Evolutionary conservation across 768 basidiomycete genomes (phyloP), one percentile per base, ranked within the genome.

Genomic region (Tricholoma saponaceum): DNA sequence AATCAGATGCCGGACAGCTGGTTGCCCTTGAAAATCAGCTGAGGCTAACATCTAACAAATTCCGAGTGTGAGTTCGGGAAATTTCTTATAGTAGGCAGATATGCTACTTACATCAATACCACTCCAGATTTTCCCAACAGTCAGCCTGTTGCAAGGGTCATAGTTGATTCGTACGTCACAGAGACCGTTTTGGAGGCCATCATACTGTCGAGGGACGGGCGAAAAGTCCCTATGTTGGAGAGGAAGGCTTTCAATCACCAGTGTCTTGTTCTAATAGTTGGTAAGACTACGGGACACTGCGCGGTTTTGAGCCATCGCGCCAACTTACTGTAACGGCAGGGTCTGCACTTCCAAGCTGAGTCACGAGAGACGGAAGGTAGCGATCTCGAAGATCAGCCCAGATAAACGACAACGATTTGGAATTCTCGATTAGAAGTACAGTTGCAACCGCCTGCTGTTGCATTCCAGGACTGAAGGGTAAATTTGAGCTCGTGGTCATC

Each of bases 391-490:
- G 76, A 67, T 80, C 74, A 60, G 73, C 62, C 83, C 83, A 85
- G 22, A 75, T 69, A 5, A 59, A 18, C 23, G 69, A 66, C 72
- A 83, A 79, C 1, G 68, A 66, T 32, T 72, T 70, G 0, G 83
- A 84, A 62, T 84, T 84, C 70, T 85, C 83, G 60, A 84, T 74
- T 58, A 85, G 71, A 58, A 84, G 63, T 52, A 83, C 72, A n/a
- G 75, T 70, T 33, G 70, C 72, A 26, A 75, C 64, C 16, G 72
- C 69, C 60, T 75, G 72, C 58, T 70, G 64, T 14, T 69, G 67
- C 55, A 62, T 58, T 22, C 57, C 49, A 55, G 67, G 60, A 25
- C 55, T 64, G 52, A 66, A 65, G 28, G 61, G 67, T 26, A 57
- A 53, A 44, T 41, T 57, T 41, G 58, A 57, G 50, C 49, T 60